Evolutionary conservation across 441 rosid species (phyloP).

Genomic region (Erysimum cheiri): DNA sequence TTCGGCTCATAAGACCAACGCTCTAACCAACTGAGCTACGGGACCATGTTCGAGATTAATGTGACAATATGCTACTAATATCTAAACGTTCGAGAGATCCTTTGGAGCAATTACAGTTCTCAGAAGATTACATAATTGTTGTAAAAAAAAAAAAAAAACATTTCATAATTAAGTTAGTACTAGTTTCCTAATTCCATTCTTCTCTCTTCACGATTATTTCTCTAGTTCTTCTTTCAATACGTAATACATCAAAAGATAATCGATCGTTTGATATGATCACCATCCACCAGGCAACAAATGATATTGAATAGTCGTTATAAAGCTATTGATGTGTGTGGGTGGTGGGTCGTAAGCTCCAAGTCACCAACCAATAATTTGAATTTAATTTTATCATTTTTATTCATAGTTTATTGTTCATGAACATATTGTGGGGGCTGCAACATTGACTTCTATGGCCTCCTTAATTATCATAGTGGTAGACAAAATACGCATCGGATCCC

Average conservation of each 20-base stretch:
- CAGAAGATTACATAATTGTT: not conserved
- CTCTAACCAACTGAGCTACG: constrained; percentile 97
- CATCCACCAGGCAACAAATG: constrained; percentile 42
- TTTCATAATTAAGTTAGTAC: no score
- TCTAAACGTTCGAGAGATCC: not conserved
- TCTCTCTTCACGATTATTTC: not conserved
- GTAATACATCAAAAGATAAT: not conserved
- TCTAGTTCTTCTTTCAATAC: not conserved
- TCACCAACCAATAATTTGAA: constrained; percentile 44
- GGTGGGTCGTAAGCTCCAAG: constrained; percentile 48
- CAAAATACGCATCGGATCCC: constrained; percentile 42
- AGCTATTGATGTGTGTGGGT: constrained; percentile 44
- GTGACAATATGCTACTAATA: accelerated
- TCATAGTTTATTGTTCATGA: constrained; percentile 30
- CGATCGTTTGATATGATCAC: constrained; percentile 34
- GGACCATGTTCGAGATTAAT: accelerated
- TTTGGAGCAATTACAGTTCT: not conserved
- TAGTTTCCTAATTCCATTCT: not conserved
- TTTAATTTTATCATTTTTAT: constrained; percentile 25
- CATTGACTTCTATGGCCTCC: constrained; percentile 42
- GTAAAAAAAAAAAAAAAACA: no score
- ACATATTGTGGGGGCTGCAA: constrained; percentile 39
- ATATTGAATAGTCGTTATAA: constrained; percentile 46
- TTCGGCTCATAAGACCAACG: constrained; percentile 99
- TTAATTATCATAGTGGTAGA: constrained; percentile 41